Evolutionary conservation across 495 filamentous ascomycete genomes (phyloP).

Genomic region (Xylaria castorea): DNA sequence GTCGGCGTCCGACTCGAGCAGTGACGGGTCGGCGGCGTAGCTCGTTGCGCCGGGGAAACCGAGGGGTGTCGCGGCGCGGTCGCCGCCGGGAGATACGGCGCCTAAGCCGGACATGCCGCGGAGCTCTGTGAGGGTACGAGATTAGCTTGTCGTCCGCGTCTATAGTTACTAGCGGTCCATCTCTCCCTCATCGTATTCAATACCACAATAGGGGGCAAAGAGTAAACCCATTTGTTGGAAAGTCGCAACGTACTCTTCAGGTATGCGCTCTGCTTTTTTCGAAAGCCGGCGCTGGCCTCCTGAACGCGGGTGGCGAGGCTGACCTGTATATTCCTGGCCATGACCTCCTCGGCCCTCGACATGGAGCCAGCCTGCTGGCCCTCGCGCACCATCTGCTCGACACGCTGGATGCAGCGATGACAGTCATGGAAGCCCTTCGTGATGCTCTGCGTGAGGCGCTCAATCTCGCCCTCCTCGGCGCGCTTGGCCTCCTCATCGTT

Average conservation of each 20-base stretch:
- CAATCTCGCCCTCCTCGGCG: constrained; percentile 86
- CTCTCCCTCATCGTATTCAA: not conserved
- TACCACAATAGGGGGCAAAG: not conserved
- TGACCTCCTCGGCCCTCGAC: constrained; percentile 83
- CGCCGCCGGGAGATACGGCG: constrained; percentile 40
- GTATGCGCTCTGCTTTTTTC: constrained; percentile 97
- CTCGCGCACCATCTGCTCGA: constrained; percentile 84
- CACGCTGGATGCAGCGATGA: constrained; percentile 82
- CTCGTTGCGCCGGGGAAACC: constrained; percentile 44
- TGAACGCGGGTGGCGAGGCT: constrained; percentile 86
- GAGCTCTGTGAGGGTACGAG: constrained; percentile 65
- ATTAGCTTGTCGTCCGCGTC: constrained; percentile 2
- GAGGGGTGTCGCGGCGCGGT: constrained; percentile 68
- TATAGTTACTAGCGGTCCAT: not conserved
- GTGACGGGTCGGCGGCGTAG: constrained; percentile 75
- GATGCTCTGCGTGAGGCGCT: constrained; percentile 86
- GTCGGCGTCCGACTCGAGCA: constrained; percentile 90
- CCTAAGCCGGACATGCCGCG: constrained; percentile 69
- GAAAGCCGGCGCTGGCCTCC: constrained; percentile 88
- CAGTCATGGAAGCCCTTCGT: constrained; percentile 89
- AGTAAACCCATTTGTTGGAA: not conserved
- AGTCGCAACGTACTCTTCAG: constrained; percentile 73
- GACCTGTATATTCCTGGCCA: constrained; percentile 95
- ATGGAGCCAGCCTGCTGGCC: constrained; percentile 70
- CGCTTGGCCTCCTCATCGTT: constrained; percentile 89